Conservation (phyloP, 2,329 filamentous ascomycete species). For the Ophiocordyceps polyrhachis-furcata region DNA sequence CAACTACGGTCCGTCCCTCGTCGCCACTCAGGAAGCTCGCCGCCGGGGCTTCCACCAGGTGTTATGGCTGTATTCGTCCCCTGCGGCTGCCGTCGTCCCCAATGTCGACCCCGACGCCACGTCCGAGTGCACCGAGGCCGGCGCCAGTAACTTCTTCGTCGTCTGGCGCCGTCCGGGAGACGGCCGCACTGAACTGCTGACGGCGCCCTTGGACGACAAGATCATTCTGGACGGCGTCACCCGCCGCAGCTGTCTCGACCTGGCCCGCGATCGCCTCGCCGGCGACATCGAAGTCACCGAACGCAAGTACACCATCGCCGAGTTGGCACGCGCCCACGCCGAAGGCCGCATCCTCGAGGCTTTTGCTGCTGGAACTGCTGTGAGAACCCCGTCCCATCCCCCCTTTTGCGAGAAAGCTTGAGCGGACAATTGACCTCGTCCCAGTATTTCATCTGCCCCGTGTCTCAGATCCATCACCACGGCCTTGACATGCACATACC, state of each 20-base stretch:
- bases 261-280: conserved; percentile 44
- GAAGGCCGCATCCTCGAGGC: conserved; percentile 69
- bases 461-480: conserved; percentile 50
- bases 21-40: conserved; percentile 59
- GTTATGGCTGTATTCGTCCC: conserved; percentile 59
- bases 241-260: conserved; percentile 58
- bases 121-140: conserved; percentile 71
- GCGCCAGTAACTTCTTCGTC: conserved; percentile 83
- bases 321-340: conserved; percentile 50
- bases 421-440: conserved; percentile 2
- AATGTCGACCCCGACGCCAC: conserved; percentile 15
- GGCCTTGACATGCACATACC: conserved; percentile 43
- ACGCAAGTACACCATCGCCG: conserved; percentile 63
- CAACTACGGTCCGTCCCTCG: conserved; percentile 74
- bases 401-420: background rate
- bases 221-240: conserved; percentile 82
- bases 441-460: conserved; percentile 52
- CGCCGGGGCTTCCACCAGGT: conserved; percentile 68
- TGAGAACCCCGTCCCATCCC: conserved; percentile 31
- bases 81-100: background rate
- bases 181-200: conserved; percentile 48
- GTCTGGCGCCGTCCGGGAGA: conserved; percentile 42
- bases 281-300: conserved; percentile 55
- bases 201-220: conserved; percentile 63
- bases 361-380: conserved; percentile 74